Evolutionary conservation across 1,139 yeast species (phyloP).

Genomic region (Geotrichum citri-aurantii): DNA sequence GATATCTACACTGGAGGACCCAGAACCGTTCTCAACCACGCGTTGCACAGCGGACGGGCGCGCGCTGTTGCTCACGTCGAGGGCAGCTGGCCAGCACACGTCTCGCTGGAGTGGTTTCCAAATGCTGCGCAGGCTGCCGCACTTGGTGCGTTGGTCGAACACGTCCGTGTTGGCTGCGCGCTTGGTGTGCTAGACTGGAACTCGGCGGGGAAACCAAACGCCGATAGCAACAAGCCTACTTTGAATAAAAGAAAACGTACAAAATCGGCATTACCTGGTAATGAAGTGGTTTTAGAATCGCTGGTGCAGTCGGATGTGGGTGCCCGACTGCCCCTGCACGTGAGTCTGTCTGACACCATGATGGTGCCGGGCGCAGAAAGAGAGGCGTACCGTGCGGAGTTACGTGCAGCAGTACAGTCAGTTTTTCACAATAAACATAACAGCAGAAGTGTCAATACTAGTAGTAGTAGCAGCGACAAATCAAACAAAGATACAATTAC

Average conservation of each 20-base stretch:
- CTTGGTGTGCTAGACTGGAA: neutral
- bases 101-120: conserved; percentile 33
- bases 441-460: neutral
- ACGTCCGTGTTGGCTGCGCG: neutral
- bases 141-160: neutral
- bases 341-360: conserved; percentile 34
- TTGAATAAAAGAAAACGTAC: neutral
- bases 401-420: neutral
- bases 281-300: conserved; percentile 20
- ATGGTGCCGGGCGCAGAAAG: conserved; percentile 26
- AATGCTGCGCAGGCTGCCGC: neutral
- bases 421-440: conserved; percentile 16
- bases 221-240: neutral
- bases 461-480: conserved; percentile 1
- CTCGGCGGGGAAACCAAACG: neutral
- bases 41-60: conserved; percentile 28
- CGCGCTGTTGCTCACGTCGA: conserved; percentile 29
- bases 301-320: conserved; percentile 28
- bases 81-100: conserved; percentile 36
- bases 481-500: neutral
- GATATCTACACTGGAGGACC: conserved; percentile 25
- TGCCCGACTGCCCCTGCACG: conserved; percentile 31
- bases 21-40: conserved; percentile 25
- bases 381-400: conserved; percentile 4
- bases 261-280: neutral